Evolutionary conservation across 495 filamentous ascomycete genomes (phyloP), one percentile per base, ranked within the genome.

Genomic region (Neurospora sp.): DNA sequence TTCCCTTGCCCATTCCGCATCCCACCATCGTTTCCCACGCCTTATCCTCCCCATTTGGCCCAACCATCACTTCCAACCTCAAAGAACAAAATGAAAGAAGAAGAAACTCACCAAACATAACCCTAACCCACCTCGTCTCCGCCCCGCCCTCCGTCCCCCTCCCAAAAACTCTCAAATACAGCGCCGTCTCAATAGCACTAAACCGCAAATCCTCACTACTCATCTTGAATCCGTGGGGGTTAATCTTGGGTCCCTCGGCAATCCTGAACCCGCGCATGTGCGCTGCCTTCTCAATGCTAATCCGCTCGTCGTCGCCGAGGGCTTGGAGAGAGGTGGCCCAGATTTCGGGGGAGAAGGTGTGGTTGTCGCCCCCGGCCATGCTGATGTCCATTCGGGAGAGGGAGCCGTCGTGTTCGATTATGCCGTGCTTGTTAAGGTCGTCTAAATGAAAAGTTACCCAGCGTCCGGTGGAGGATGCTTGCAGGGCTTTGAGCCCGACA

Each of bases 391-490:
- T 41, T 16, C 79, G 70, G 69, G 39, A 73, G 1, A 82, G 74
- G 42, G 71, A 75, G 27, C 76, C 79, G 70, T 82, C 80, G 73
- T 82, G 81, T 39, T 82, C 79, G 70, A 81, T 77, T 22, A 79
- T 75, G 10, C 76, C 74, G 61, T 80, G 81, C 61, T 79, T 75
- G 40, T 70, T 70, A 6, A 80, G 45, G 14, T 81, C 79, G n/a
- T 78, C 75, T 0, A 82, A 71, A 68, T 81, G 72, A 9, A 82
- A 76, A 0, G 78, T 80, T 0, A 77, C 14, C 14, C 72, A 44
- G 39, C 77, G 75, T 9, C 77, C 77, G 3, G 78, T 80, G 22
- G 78, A 73, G 16, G 77, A 80, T 1, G 78, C 71, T 35, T 74
- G 70, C 1, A 81, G 71, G 0, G 78, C 79, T 48, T 74, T 75